Base-by-base conservation (phyloP, 306 rosid genomes). In the Acmispon strigosus region DNA sequence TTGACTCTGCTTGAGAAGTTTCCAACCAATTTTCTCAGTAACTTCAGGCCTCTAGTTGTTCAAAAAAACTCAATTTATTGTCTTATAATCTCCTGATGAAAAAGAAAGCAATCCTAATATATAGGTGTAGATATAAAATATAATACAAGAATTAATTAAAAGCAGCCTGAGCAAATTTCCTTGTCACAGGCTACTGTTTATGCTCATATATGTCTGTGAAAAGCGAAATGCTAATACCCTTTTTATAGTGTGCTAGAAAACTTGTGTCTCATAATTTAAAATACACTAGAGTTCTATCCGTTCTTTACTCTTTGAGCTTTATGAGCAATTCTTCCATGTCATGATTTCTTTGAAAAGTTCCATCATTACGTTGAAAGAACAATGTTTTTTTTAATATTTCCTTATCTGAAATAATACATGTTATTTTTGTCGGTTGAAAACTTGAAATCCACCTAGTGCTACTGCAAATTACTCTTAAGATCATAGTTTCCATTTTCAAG, bases 281-380 rank as follows among this genome's bases (percentile, higher is more conserved):
- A 19, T 24, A 61, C 61, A 76, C 77, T 19, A 68, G 43, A 70
- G 54, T 43, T 58, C 56, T 42, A 50, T 71, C 76, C 57, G 50
- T 66, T 83, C 68, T 80, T 69, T 76, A 65, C 69, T 36, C 79
- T 66, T 70, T 32, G 60, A 75, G 78, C 76, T 78, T 61, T 76
- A 59, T 70, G 66, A 61, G 62, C 53, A 34, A 70, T 77, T 78
- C 77, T 60, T 66, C 50, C 64, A 68, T 70, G 66, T 56, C 76
- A 71, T 84, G 63, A 78, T 78, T 76, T 62, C 77, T 59, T 75
- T 68, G 69, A 72, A 82, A 85, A 69, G 89, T 79, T 83, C 22
- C 70, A 79, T 76, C 82, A 82, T 69, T 69, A 73, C 74, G 73
- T 76, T 83, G 78, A 79, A 69, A 82, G 74, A 79, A 50, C 65